Evolutionary conservation across 306 rosid species (phyloP), one percentile per base, ranked within the genome.

Genomic region (Glycine tomentella): DNA sequence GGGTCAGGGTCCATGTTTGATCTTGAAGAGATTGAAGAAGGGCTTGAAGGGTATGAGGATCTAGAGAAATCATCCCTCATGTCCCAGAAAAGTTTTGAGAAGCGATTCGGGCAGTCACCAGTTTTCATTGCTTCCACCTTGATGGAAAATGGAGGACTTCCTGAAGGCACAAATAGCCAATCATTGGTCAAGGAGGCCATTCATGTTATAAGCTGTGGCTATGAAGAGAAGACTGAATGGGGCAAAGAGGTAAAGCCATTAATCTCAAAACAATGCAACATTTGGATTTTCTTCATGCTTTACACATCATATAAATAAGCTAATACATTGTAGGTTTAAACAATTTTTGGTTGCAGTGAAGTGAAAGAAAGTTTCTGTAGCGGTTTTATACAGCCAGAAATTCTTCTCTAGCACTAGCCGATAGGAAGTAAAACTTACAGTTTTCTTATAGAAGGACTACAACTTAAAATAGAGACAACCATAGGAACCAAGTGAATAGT

Each of bases 21-120:
- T 87, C 97, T 95, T 81, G 99, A 93, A 81, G 98, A 88, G 87
- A 95, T 93, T 79, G 99, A 95, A 82, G 99, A 95, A 87, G 99
- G 99, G 52, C 89, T 95, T 72, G 99, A 95, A 90, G 99, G 99
- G 16, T 95, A 91, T 71, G 98, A 95, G n/a, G 99, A 95, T 84
- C 86, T 95, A 85, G 99, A 95, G 92, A 95, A 93, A 82, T 95
- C 99, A 71, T 87, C 99, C 64, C 94, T 95, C 77, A 93, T 95
- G 98, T 95, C 99, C 6, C 99, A 95, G 92, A 93, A 93, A 81
- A 93, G 75, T 74, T 90, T 93, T 1, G 99, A 95, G 91, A 86
- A 92, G 80, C 87, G 97, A 15, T 95, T 95, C 49, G 98, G 98
- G 61, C 86, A 91, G 73, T 95, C 98, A 5, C 82, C 97, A 0